Evolutionary conservation across 164 flowering plant genomes (phyloP).

Genomic region (Magnolia sinica): DNA sequence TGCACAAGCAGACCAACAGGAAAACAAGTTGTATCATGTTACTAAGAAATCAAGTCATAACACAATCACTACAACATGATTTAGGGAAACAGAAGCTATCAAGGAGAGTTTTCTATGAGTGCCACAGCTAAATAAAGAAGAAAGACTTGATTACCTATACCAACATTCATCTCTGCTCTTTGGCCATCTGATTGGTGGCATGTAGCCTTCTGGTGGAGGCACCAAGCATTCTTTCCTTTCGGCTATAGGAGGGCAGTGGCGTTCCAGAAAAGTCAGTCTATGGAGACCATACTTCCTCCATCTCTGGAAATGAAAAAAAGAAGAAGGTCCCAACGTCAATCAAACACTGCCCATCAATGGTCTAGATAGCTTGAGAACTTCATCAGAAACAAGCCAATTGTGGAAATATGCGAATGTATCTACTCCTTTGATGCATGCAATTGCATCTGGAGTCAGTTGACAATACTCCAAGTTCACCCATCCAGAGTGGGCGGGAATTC

Average conservation of each 20-base stretch:
- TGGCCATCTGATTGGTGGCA: conserved; percentile 91
- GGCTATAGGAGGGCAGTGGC: conserved; percentile 88
- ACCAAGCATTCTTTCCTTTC: conserved; percentile 91
- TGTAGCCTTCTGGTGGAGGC: conserved; percentile 94
- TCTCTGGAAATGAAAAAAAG: conserved; percentile 38
- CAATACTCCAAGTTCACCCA: too few relatives aligned
- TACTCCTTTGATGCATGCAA: too few relatives aligned
- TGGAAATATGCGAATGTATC: too few relatives aligned
- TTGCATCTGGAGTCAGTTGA: too few relatives aligned
- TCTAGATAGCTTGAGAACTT: not conserved
- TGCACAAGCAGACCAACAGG: not conserved
- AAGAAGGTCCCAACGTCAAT: not conserved
- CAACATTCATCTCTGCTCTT: conserved; percentile 89
- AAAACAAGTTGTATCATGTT: not conserved
- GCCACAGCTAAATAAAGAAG: not conserved
- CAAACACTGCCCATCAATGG: not conserved
- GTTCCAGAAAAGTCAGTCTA: conserved; percentile 86
- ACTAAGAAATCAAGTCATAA: not conserved
- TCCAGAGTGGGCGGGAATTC: too few relatives aligned
- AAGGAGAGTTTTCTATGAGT: not conserved
- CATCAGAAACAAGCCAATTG: not conserved
- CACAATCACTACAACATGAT: not conserved
- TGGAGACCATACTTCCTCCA: conserved; percentile 83
- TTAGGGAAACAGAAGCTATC: not conserved
- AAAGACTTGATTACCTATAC: conserved; percentile 69